Base-by-base conservation (phyloP, 2,329 filamentous ascomycete genomes). In the Rhynchosporium secalis region DNA sequence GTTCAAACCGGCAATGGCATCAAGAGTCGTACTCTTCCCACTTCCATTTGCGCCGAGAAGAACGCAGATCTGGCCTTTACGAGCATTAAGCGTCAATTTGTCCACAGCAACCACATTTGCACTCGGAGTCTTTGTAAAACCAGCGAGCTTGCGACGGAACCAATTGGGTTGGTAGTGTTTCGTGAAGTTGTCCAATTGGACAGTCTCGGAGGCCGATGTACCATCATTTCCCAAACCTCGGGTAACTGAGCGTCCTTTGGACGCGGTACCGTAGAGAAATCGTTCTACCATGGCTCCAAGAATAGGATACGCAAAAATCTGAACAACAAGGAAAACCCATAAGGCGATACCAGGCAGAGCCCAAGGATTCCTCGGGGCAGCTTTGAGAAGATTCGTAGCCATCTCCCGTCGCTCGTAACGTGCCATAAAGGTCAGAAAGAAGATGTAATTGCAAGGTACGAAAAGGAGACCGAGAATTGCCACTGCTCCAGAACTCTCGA, bases 41-140 rank as follows among this genome's bases (percentile, higher is more conserved):
- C 87, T 92, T 20, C 93, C 93, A 72, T 97, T 97, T 5, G 92
- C 91, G 43, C 93, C 93, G 0, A 97, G 82, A 0, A 97, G 79
- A 1, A 93, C 90, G 72, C 96, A 83, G 58, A 97, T 96, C 69
- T 96, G 88, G 0, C 93, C 93, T 66, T 86, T 85, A 3, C 84
- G 81, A 3, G 91, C 90, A 20, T 83, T 82, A 54, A 97, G 79
- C 57, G 82, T 88, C 43, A 97, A 78, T 46, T 86, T 80, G 63
- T 92, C 82, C 46, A 97, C 92, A 3, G 93, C 93, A n/a, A 88
- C 76, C 0, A 96, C 91, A 0, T 86, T 86, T 43, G 87, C 83
- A n/a, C 81, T 81, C 2, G 79, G 76, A 64, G 63, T 71, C 31
- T 71, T 72, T 2, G 70, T 69, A 28, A 73, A 58, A 7, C 62